A percentile compares a stretch with the other conserved stretches of the same genome.
Evolutionary conservation across 495 filamentous ascomycete genomes (phyloP).

Genomic region (Xylaria grammica): DNA sequence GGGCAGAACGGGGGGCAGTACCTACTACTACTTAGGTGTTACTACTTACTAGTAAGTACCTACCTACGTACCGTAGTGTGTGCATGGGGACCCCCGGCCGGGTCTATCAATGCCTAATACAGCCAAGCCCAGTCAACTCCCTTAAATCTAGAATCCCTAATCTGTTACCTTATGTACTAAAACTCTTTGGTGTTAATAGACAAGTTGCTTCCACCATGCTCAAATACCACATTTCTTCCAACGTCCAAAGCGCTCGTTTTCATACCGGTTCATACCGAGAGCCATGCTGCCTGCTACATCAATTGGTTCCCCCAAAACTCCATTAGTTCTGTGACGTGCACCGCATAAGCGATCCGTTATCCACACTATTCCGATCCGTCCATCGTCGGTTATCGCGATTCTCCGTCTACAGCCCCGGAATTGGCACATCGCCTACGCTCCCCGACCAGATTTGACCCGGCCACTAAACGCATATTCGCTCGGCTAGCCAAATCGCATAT

Average conservation of each 20-base stretch:
- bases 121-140: slow-evolving; percentile 1
- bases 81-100: neutral
- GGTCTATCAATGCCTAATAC: slow-evolving; percentile 16
- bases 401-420: neutral
- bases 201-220: slow-evolving; percentile 8
- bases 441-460: neutral
- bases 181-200: neutral
- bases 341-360: neutral
- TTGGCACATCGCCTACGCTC: slow-evolving; percentile 9
- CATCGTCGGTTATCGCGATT: slow-evolving; percentile 3
- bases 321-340: neutral
- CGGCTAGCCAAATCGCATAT: neutral
- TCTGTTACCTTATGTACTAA: too few species aligned
- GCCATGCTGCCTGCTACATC: neutral
- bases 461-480: neutral
- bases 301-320: neutral
- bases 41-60: too few species aligned
- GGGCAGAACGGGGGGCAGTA: too few species aligned
- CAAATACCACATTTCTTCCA: slow-evolving; percentile 1
- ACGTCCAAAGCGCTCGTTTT: too few species aligned
- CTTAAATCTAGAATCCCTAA: slow-evolving; percentile 18
- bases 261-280: neutral
- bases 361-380: neutral
- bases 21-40: too few species aligned
- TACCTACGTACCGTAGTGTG: neutral